Percentiles rank a stretch among this genome's conserved stretches.
Evolutionary conservation across 768 basidiomycete species (phyloP).

Genomic region (Rhizopogon rudus): DNA sequence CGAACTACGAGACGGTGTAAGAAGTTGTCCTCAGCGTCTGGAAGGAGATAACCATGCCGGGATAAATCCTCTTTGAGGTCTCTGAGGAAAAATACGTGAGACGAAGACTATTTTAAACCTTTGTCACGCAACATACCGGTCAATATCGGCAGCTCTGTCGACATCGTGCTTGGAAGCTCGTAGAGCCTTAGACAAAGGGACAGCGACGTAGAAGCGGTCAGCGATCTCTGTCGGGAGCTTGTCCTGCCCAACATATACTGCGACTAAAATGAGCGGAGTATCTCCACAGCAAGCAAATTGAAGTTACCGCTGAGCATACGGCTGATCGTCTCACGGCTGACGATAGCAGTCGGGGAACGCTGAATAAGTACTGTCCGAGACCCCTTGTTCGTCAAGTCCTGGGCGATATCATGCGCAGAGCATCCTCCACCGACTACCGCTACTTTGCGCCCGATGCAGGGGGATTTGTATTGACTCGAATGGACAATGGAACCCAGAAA

Average conservation of each 20-base stretch:
- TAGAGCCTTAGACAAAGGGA: slow-evolving; percentile 1
- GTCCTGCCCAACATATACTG: slow-evolving; percentile 6
- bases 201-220: slow-evolving; percentile 6
- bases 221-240: slow-evolving; percentile 6
- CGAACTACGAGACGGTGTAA: slow-evolving; percentile 4
- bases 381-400: slow-evolving; percentile 5
- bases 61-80: background rate
- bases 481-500: background rate
- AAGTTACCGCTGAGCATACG: slow-evolving; percentile 1
- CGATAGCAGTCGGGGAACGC: slow-evolving; percentile 8
- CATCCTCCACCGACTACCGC: slow-evolving; percentile 9
- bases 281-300: background rate
- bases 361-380: slow-evolving; percentile 2
- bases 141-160: background rate
- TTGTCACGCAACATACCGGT: background rate
- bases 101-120: background rate
- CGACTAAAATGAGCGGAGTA: background rate
- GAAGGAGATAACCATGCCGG: slow-evolving; percentile 1
- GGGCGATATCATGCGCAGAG: slow-evolving; percentile 10
- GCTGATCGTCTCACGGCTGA: slow-evolving; percentile 4
- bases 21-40: background rate
- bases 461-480: background rate
- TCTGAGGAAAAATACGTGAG: background rate
- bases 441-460: background rate
- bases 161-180: background rate